These are phyloP conservation scores for Aspergillus asperescens DNA, from an alignment of 495 filamentous ascomycete species.

Conservation along the genomic window DNA sequence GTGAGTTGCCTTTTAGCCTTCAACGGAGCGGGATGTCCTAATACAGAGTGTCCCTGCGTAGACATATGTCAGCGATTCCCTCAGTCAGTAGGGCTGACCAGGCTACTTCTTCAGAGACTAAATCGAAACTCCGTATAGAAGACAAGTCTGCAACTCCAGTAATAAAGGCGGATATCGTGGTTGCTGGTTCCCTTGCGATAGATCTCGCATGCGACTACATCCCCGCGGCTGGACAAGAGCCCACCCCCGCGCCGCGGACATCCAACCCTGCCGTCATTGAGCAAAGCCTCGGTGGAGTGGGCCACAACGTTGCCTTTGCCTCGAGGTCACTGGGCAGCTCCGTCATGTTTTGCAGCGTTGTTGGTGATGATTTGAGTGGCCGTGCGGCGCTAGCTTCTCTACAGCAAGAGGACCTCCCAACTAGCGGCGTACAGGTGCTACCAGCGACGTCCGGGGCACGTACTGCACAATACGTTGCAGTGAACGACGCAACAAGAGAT, in stretches of 20 bases:
- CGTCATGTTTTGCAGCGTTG: conserved; percentile 65
- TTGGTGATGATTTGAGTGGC: conserved; percentile 74
- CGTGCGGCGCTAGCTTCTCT: conserved; percentile 61
- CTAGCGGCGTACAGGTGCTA: conserved; percentile 54
- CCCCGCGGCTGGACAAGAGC: conserved; percentile 31
- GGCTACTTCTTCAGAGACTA: conserved; percentile 19
- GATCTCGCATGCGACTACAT: conserved; percentile 80
- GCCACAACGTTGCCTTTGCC: conserved; percentile 84
- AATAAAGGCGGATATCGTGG: conserved; percentile 59
- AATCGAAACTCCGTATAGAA: conserved; percentile 7
- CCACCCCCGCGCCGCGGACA: conserved; percentile 60
- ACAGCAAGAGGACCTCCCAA: conserved; percentile 55
- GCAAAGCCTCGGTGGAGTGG: conserved; percentile 88
- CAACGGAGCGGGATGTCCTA: conserved; percentile 22
- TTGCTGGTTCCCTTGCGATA: conserved; percentile 83
- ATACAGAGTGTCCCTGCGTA: conserved; percentile 31
- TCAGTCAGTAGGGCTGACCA: conserved; percentile 25
- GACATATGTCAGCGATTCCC: conserved; percentile 40
- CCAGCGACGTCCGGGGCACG: conserved; percentile 44
- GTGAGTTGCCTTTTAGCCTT: conserved; percentile 30
- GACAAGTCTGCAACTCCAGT: conserved; percentile 11
- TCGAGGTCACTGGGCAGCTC: conserved; percentile 56
- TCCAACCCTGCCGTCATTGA: conserved; percentile 79
- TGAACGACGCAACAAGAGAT: conserved; percentile 79
- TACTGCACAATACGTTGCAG: conserved; percentile 85